Evolutionary conservation across 768 basidiomycete species (phyloP).

Genomic region (Trametes cinnabarina): DNA sequence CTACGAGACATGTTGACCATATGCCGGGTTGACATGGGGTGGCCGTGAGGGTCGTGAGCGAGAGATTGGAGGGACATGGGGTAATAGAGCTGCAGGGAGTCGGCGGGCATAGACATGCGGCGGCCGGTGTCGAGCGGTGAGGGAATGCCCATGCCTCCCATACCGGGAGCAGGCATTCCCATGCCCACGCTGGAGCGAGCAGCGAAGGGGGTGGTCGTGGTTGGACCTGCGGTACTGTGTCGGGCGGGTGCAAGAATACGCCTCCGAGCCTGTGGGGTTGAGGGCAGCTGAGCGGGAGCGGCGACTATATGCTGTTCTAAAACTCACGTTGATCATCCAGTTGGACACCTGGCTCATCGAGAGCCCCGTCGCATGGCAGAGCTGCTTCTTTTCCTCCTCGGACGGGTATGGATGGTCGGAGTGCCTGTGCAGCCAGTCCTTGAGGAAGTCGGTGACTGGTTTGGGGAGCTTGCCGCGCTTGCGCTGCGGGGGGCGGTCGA

Average conservation of each 20-base stretch:
- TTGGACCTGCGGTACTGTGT: constrained; percentile 70
- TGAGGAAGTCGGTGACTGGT: constrained; percentile 86
- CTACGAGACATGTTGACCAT: constrained; percentile 30
- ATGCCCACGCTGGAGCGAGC: constrained; percentile 36
- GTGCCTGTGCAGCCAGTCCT: constrained; percentile 85
- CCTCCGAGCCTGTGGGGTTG: constrained; percentile 59
- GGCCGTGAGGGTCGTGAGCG: constrained; percentile 18
- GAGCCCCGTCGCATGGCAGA: constrained; percentile 81
- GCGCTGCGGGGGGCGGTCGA: constrained; percentile 68
- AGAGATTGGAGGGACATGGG: constrained; percentile 72
- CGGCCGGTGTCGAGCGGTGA: constrained; percentile 41
- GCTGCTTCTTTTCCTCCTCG: constrained; percentile 87
- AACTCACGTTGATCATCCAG: constrained; percentile 86
- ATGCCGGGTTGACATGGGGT: constrained; percentile 25
- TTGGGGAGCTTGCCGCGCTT: constrained; percentile 88
- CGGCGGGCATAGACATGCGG: constrained; percentile 67
- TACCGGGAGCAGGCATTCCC: constrained; percentile 12
- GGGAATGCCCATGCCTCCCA: constrained; percentile 34
- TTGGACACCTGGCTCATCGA: constrained; percentile 90
- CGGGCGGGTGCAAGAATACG: constrained; percentile 83
- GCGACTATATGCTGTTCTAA: background rate
- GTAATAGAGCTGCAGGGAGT: constrained; percentile 72
- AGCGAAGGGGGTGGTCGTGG: constrained; percentile 72
- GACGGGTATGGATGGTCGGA: constrained; percentile 88
- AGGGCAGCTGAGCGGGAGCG: background rate